phyloP scores from a whole-genome alignment of 768 basidiomycete species.

The Russula compacta region DNA sequence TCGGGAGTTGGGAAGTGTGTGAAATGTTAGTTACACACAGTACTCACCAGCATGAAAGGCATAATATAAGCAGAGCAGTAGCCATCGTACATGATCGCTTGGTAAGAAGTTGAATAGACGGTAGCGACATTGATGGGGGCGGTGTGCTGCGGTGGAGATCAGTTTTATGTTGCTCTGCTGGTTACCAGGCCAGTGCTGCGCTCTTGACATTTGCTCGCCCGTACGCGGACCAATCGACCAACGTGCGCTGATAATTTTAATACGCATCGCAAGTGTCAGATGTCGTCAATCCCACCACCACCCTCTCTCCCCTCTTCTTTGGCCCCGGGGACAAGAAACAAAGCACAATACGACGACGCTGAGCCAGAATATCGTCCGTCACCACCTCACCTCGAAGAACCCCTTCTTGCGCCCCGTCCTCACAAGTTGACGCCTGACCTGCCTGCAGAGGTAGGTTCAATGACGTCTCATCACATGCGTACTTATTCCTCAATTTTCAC shows the following conservation, averaged over 20 bases:
- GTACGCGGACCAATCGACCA: neutral
- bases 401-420: conserved; percentile 58
- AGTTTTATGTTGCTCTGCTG: too few relatives aligned
- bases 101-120: too few relatives aligned
- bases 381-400: conserved; percentile 42
- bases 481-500: conserved; percentile 12
- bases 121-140: too few relatives aligned
- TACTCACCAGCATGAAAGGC: too few relatives aligned
- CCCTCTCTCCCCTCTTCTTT: neutral
- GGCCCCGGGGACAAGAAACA: too few relatives aligned
- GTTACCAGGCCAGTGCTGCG: too few relatives aligned
- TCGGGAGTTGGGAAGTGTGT: too few relatives aligned
- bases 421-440: conserved; percentile 52
- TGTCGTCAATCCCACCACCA: conserved; percentile 1
- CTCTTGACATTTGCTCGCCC: neutral
- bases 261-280: neutral
- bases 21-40: too few relatives aligned
- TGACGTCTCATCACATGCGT: conserved; percentile 2
- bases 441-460: conserved; percentile 51
- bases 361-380: conserved; percentile 18
- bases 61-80: too few relatives aligned
- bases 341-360: neutral
- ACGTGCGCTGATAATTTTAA: neutral
- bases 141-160: too few relatives aligned
- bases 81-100: too few relatives aligned